Conservation (phyloP, 176 grass and related monocot genomes). For the Eleusine indica region DNA sequence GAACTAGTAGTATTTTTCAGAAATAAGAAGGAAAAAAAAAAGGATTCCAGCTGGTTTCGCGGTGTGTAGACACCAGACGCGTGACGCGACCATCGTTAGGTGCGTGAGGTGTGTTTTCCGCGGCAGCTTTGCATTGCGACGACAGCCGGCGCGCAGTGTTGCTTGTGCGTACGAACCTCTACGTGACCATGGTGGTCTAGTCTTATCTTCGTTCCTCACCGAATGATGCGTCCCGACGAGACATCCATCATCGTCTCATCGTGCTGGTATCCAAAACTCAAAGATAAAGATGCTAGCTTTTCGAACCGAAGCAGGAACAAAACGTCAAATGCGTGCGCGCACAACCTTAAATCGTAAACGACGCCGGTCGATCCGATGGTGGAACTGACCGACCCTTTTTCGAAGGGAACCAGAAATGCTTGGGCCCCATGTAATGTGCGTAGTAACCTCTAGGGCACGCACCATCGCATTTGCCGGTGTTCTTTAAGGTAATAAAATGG, state of each 20-base stretch:
- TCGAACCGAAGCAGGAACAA: neutral
- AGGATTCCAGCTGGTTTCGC: neutral
- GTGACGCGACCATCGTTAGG: neutral
- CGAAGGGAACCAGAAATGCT: neutral
- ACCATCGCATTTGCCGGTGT: neutral
- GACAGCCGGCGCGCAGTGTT: neutral
- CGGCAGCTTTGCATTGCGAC: neutral
- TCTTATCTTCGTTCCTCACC: neutral
- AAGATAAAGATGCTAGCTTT: neutral
- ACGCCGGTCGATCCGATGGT: neutral
- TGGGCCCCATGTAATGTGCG: too few relatives aligned
- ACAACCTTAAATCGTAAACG: neutral
- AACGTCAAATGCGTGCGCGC: neutral
- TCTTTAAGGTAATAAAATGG: neutral
- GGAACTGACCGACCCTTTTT: neutral
- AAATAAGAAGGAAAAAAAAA: too few relatives aligned
- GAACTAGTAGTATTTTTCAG: neutral
- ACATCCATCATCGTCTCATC: neutral
- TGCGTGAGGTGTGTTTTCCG: constrained; percentile 8
- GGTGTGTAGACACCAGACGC: too few relatives aligned
- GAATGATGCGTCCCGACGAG: neutral
- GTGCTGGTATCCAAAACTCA: neutral
- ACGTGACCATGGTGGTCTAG: neutral
- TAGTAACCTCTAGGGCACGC: too few relatives aligned
- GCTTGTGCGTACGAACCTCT: neutral